These are phyloP conservation scores for Gryganskiella cystojenkinii DNA, from an alignment of 192 early-diverging fungal genomes.

Conservation along the genomic window DNA sequence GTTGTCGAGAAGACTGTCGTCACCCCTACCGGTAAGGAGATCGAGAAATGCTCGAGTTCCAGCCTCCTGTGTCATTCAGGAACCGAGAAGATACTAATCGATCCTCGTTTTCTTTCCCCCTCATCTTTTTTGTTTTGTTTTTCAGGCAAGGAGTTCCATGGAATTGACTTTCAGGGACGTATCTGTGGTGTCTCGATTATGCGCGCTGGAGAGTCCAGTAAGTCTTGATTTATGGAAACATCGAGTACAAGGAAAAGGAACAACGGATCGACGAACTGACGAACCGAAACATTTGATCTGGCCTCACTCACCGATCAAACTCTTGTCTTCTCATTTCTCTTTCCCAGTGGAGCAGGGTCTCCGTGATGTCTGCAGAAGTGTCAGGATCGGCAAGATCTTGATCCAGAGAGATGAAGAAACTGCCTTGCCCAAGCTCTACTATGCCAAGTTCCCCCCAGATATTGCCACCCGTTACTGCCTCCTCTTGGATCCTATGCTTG, in stretches of 20 bases:
- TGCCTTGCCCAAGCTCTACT: constrained; percentile 89
- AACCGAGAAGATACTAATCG: too few relatives aligned
- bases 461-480: constrained; percentile 85
- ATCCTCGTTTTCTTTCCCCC: too few relatives aligned
- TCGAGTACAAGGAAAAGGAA: too few relatives aligned
- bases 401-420: constrained; percentile 97
- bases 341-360: constrained; percentile 51
- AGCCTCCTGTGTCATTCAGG: too few relatives aligned
- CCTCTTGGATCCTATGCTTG: constrained; percentile 95
- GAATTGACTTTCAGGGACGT: constrained; percentile 83
- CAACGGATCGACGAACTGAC: too few relatives aligned
- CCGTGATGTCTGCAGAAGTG: constrained; percentile 66
- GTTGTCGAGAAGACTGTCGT: constrained; percentile 80
- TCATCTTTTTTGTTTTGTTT: constrained; percentile 14
- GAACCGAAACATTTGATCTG: constrained; percentile 68
- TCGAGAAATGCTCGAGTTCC: too few relatives aligned
- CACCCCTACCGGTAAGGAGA: constrained; percentile 78
- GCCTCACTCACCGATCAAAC: too few relatives aligned
- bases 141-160: constrained; percentile 69
- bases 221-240: constrained; percentile 6
- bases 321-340: not conserved
- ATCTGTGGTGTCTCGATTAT: constrained; percentile 97
- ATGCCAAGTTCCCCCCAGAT: constrained; percentile 92
- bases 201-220: constrained; percentile 93
- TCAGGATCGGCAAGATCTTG: constrained; percentile 94